Conservation (phyloP, 352 stramenopile genomes). For the Phytophthora agathidicida region DNA sequence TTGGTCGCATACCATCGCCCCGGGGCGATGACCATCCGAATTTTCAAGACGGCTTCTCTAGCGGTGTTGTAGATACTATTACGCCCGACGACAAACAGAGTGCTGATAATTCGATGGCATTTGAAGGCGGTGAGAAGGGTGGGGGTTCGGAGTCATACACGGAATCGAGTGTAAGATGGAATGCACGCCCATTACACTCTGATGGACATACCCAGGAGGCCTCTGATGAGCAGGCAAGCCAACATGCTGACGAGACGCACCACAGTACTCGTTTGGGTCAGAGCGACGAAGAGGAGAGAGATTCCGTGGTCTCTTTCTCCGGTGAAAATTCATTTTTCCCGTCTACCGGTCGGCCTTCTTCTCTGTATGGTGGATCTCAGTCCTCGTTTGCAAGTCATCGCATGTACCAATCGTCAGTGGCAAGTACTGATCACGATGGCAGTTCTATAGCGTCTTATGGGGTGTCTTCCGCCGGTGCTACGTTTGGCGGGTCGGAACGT, state of each 20-base stretch:
- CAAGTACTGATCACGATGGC: conserved; percentile 47
- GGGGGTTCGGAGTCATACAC: conserved; percentile 21
- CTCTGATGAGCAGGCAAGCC: conserved; percentile 13
- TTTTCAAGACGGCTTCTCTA: conserved; percentile 16
- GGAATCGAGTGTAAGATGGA: conserved; percentile 28
- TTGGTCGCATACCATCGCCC: conserved; percentile 34
- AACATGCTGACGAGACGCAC: conserved; percentile 9
- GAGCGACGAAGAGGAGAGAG: conserved; percentile 43
- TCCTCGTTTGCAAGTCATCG: conserved; percentile 49
- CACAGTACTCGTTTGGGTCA: conserved; percentile 22
- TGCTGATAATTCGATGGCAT: conserved; percentile 2
- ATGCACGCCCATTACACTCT: conserved; percentile 12
- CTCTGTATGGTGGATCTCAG: conserved; percentile 43
- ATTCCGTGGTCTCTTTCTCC: conserved; percentile 45
- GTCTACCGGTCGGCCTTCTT: conserved; percentile 36
- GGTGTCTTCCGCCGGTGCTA: conserved; percentile 78
- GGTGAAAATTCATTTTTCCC: conserved; percentile 42
- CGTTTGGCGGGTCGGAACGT: conserved; percentile 76
- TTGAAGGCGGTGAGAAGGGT: conserved; percentile 8
- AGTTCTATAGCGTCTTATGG: conserved; percentile 73
- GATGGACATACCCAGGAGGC: not conserved
- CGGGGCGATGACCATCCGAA: conserved; percentile 12
- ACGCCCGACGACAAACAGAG: conserved; percentile 5
- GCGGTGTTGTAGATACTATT: conserved; percentile 1
- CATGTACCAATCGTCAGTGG: conserved; percentile 46